Evolutionary conservation across 768 basidiomycete species (phyloP).

Genomic region (Pleurotus eryngii): DNA sequence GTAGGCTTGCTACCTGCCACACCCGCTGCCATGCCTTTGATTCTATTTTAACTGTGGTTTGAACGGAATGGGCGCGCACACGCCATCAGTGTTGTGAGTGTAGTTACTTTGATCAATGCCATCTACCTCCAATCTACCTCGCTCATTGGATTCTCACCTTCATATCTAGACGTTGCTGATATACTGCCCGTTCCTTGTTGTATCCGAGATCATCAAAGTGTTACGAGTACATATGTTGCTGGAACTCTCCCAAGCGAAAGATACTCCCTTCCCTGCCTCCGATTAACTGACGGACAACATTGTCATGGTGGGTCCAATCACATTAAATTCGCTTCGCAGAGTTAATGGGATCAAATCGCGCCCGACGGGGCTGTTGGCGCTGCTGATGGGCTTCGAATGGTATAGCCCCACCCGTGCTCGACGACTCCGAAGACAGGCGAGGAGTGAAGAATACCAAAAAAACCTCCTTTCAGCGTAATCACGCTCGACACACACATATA

Average conservation of each 20-base stretch:
- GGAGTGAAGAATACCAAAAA: too few relatives aligned
- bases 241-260: slow-evolving; percentile 16
- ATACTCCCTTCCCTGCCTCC: slow-evolving; percentile 19
- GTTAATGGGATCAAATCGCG: too few relatives aligned
- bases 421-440: too few relatives aligned
- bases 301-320: slow-evolving; percentile 18
- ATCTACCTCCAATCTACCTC: too few relatives aligned
- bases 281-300: slow-evolving; percentile 24
- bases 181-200: slow-evolving; percentile 21
- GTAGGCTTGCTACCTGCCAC: slow-evolving; percentile 25
- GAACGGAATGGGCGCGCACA: slow-evolving; percentile 16
- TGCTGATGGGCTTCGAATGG: too few relatives aligned
- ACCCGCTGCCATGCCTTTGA: slow-evolving; percentile 16
- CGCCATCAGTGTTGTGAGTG: slow-evolving; percentile 14
- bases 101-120: neutral
- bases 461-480: too few relatives aligned
- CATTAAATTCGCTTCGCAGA: too few relatives aligned
- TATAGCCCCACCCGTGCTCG: too few relatives aligned
- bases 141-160: neutral
- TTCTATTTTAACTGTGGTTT: slow-evolving; percentile 15
- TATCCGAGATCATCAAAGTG: slow-evolving; percentile 18
- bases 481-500: too few relatives aligned
- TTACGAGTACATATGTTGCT: slow-evolving; percentile 15
- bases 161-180: slow-evolving; percentile 14
- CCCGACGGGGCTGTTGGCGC: too few relatives aligned